Base-by-base conservation (phyloP, 1,139 yeast species). In the Sugiyamaella japonica region DNA sequence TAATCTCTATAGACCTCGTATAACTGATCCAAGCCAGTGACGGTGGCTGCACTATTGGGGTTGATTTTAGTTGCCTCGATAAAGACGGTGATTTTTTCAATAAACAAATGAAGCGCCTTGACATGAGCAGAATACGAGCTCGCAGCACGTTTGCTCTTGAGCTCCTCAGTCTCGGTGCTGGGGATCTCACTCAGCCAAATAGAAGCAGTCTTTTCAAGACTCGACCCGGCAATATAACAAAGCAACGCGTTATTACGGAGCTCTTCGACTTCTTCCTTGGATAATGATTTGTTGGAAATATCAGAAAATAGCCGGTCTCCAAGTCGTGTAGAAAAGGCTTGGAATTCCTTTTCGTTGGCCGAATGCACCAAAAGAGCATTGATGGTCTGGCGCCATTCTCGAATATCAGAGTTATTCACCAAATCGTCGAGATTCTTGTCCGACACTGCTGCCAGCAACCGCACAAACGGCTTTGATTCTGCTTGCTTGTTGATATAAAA, bases 41-140 rank as follows among this genome's bases (percentile, higher is more conserved):
- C 55, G 12, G 72, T 71, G 16, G 72, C 69, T 47, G 72, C 73
- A 1, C 66, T 63, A 43, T 67, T 66, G 41, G 64, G 65, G 5
- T 66, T 57, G 12, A 80, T 75, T 45, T 66, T 66, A 5, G 67
- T 63, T 15, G 68, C 68, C 47, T 84, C 79, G 63, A 89, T 81
- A 70, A 86, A 88, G 23, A 88, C 84, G 34, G 90, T 82, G 58
- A 90, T 80, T 71, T 91, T 91, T 68, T 88, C 95, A 55, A 89
- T 87, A 68, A 90, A 86, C 64, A 82, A 84, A 56, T 86, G 85
- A 66, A 93, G 77, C 6, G 96, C 86, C 63, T 83, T 86, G 62
- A 86, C 84, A 67, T 91, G 90, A 17, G 97, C 96, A 61, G 86
- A 95, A 54, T 87, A 86, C 3, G 89, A 85, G n/a, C 89, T 78